Base-by-base conservation (phyloP, 108 stramenopile genomes). In the Nitzschia sp. region DNA sequence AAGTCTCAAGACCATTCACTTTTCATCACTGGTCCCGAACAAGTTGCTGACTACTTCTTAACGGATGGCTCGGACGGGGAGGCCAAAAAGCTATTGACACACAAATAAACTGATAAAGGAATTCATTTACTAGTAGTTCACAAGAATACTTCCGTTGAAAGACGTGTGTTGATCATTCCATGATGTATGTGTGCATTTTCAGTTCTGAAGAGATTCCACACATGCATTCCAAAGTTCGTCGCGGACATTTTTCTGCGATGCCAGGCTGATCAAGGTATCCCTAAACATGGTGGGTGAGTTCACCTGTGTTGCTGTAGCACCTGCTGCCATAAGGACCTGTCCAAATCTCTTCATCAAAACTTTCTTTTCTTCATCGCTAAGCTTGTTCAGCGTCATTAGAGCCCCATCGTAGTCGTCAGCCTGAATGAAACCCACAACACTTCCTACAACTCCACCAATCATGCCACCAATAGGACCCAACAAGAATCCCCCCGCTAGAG, bases 41-140 rank as follows among this genome's bases (percentile, higher is more conserved):
- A 82, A 57, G 71, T 57, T 53, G 71, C 78, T 14, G 88, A 89
- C 71, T 89, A 89, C 67, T 89, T 89, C 57, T 75, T 89, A 77
- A 86, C 88, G 0, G 85, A 86, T 55, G 85, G 86, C 14, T 53
- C 69, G 46, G 63, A 76, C 14, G 64, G 55, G 22, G 75, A 78
- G 41, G 19, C 75, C 5, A 83, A 67, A 21, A 86, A 80, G 53
- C 44, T 86, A 19, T 54, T 86, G 63, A 82, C 81, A 15, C 51
- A 77, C 29, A 34, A 34, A 34, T 34, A 34, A 34, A 34, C 29
- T 5, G 29, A 34, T 34, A 34, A n/a, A 34, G 29, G 29, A 34
- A 34, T 5, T 3, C 5, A 34, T 34, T 5, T 5, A 34, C 29
- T 34, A 34, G 29, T 34, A 34, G 29, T 34, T 34, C 29, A 34